Evolutionary conservation across 176 grass and related monocot species (phyloP).

Genomic region (Ensete glaucum): DNA sequence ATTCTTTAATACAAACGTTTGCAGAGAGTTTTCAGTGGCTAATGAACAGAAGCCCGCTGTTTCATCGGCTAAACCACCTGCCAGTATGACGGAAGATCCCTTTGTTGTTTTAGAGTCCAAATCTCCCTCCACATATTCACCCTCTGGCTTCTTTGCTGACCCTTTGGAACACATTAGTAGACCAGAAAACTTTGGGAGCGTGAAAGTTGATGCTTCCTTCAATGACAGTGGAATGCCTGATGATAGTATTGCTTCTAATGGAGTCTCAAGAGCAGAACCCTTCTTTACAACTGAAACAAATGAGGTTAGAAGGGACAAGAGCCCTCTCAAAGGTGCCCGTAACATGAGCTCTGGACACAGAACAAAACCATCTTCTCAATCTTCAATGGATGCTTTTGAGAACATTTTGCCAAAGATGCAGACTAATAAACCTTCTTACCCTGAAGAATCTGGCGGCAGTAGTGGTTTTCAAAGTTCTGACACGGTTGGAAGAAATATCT

Average conservation of each 20-base stretch:
- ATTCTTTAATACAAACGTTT: slow-evolving; percentile 25
- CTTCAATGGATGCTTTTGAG: slow-evolving; percentile 51
- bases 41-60: slow-evolving; percentile 37
- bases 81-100: slow-evolving; percentile 45
- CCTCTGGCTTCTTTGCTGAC: slow-evolving; percentile 45
- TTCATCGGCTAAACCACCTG: slow-evolving; percentile 32
- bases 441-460: slow-evolving; percentile 17
- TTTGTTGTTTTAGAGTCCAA: slow-evolving; percentile 64
- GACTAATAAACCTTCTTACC: slow-evolving; percentile 47
- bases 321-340: slow-evolving; percentile 21
- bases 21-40: slow-evolving; percentile 45
- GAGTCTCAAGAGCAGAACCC: slow-evolving; percentile 35
- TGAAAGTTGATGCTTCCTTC: slow-evolving; percentile 29
- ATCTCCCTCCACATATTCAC: slow-evolving; percentile 37
- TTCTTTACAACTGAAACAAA: slow-evolving; percentile 46
- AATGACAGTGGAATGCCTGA: slow-evolving; percentile 33
- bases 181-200: slow-evolving; percentile 23
- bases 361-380: slow-evolving; percentile 31
- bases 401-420: slow-evolving; percentile 33
- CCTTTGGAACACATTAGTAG: slow-evolving; percentile 45
- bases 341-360: slow-evolving; percentile 38
- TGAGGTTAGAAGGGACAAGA: slow-evolving; percentile 34
- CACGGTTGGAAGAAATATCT: slow-evolving; percentile 33
- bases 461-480: slow-evolving; percentile 35
- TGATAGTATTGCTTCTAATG: slow-evolving; percentile 38